These are phyloP conservation scores for Tuctoria greenei DNA, from an alignment of 176 grass and related monocot genomes.

Conservation along the genomic window DNA sequence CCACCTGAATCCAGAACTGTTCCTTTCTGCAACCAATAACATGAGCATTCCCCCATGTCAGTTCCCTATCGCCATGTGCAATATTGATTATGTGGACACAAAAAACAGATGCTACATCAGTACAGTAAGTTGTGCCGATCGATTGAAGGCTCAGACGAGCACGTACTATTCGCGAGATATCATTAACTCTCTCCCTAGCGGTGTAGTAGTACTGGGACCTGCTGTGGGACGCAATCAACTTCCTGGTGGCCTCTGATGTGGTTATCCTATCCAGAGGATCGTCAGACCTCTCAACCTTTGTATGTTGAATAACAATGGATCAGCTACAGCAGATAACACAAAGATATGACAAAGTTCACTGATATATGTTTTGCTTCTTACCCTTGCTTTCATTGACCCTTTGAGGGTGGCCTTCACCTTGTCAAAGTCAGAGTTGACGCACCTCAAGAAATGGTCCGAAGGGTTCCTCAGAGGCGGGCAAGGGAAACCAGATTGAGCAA, in stretches of 20 bases:
- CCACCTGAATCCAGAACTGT: conserved; percentile 83
- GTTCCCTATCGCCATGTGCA: not conserved
- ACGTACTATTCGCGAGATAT: conserved; percentile 81
- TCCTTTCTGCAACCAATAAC: conserved; percentile 69
- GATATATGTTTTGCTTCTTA: conserved; percentile 43
- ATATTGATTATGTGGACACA: not conserved
- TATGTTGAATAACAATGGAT: conserved; percentile 9
- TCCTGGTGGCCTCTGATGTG: conserved; percentile 80
- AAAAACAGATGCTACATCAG: conserved; percentile 7
- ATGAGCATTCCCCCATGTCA: conserved; percentile 9
- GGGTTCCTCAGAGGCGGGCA: conserved; percentile 89
- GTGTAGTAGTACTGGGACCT: conserved; percentile 68
- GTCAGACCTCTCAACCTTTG: conserved; percentile 78
- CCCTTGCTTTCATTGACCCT: conserved; percentile 83
- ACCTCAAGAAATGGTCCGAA: conserved; percentile 93
- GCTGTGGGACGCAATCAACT: conserved; percentile 57
- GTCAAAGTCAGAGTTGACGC: conserved; percentile 96
- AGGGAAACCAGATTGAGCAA: conserved; percentile 79
- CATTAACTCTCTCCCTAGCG: conserved; percentile 82
- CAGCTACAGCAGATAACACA: conserved; percentile 12
- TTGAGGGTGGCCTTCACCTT: conserved; percentile 99
- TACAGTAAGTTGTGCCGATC: not conserved
- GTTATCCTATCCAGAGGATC: conserved; percentile 87
- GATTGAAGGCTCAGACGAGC: not conserved
- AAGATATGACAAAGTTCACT: not conserved